These are phyloP conservation scores for Mortierella sp. DNA, from an alignment of 371 early-diverging fungal genomes.

Conservation along the genomic window DNA sequence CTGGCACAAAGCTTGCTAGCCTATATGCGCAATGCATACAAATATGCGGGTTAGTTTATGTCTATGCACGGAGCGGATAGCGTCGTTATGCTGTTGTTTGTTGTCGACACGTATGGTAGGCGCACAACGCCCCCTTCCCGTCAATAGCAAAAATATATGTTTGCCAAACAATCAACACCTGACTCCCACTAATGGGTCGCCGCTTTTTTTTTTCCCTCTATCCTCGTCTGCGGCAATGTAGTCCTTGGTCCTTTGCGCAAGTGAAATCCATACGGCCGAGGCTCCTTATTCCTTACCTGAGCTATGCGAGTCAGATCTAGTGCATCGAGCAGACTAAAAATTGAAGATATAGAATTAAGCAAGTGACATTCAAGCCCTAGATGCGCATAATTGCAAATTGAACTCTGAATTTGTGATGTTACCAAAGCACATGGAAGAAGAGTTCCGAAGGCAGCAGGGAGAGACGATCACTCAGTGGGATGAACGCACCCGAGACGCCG, in stretches of 20 bases:
- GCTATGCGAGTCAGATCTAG: constrained; percentile 43
- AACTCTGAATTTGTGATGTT: too few relatives aligned
- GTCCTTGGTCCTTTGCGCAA: too few relatives aligned
- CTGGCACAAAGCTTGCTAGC: constrained; percentile 21
- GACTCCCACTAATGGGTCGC: too few relatives aligned
- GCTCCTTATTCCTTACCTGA: constrained; percentile 32
- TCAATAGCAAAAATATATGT: too few relatives aligned
- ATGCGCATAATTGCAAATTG: too few relatives aligned
- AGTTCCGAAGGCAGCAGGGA: constrained; percentile 39
- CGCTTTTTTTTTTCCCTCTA: constrained; percentile 1
- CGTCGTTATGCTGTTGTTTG: too few relatives aligned
- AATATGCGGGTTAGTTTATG: too few relatives aligned
- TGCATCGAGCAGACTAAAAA: constrained; percentile 35
- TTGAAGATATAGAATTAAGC: neutral
- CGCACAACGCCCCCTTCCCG: too few relatives aligned
- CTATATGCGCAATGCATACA: constrained; percentile 8
- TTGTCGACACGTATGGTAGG: neutral
- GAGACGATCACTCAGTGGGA: constrained; percentile 13
- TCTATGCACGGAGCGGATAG: too few relatives aligned
- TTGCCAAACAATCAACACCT: too few relatives aligned
- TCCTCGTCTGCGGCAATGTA: neutral
- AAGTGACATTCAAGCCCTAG: too few relatives aligned
- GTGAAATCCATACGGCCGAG: too few relatives aligned
- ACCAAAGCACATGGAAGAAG: constrained; percentile 41
- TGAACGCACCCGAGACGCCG: neutral